Conservation (phyloP, 495 filamentous ascomycete genomes). For the Rostrohypoxylon terebratum region DNA sequence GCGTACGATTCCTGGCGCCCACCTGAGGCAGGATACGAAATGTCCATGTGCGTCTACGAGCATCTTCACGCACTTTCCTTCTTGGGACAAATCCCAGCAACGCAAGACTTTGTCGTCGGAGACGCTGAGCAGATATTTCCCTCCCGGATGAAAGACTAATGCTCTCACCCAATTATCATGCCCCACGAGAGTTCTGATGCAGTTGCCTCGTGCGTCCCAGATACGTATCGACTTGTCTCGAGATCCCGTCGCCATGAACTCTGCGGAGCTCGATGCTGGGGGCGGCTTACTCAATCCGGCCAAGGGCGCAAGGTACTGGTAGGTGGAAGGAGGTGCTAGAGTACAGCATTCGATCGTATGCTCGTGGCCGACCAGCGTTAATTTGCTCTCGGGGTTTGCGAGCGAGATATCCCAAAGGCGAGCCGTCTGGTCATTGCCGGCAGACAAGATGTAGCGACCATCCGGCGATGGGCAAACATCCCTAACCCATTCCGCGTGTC, state of each 20-base stretch:
- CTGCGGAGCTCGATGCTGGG: conserved; percentile 75
- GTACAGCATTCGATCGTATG: conserved; percentile 90
- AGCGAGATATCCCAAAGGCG: conserved; percentile 87
- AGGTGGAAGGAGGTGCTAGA: conserved; percentile 84
- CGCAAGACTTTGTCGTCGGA: conserved; percentile 92
- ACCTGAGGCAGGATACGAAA: conserved; percentile 88
- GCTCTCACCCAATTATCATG: conserved; percentile 97
- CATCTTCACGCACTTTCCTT: conserved; percentile 88
- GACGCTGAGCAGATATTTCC: conserved; percentile 88
- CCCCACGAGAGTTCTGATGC: conserved; percentile 87
- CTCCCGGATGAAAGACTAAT: conserved; percentile 91
- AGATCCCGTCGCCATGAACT: conserved; percentile 91
- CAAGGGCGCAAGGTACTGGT: conserved; percentile 78
- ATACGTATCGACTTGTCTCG: conserved; percentile 92
- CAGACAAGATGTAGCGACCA: conserved; percentile 83
- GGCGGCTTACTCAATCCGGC: conserved; percentile 89
- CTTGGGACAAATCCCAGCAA: conserved; percentile 95
- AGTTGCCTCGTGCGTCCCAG: conserved; percentile 87
- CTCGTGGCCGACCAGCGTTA: conserved; percentile 88
- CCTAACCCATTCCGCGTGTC: conserved; percentile 90
- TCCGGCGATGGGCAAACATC: conserved; percentile 86
- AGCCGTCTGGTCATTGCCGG: conserved; percentile 82
- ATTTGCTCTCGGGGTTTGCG: conserved; percentile 76
- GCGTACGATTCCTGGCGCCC: conserved; percentile 84
- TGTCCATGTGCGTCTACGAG: conserved; percentile 83